Percentiles rank a stretch among this genome's conserved stretches.
Conservation (phyloP, 768 basidiomycete genomes). For the Serendipita vermifera region DNA sequence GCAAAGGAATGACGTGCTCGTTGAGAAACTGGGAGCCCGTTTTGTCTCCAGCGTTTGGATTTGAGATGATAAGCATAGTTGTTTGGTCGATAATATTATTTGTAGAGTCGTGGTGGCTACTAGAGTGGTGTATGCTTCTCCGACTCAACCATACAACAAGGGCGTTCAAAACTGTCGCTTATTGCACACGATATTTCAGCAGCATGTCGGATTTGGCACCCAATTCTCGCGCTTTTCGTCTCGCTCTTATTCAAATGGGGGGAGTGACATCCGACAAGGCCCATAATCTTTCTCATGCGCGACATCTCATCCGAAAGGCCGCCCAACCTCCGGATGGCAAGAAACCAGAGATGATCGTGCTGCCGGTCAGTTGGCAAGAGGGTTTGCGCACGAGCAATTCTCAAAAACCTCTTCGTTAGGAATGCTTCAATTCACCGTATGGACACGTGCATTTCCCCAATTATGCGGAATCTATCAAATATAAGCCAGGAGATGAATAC, state of each 20-base stretch:
- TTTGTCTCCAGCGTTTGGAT: slow-evolving; percentile 57
- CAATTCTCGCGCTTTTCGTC: slow-evolving; percentile 42
- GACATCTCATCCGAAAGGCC: slow-evolving; percentile 65
- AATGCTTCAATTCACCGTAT: slow-evolving; percentile 83
- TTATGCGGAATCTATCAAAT: slow-evolving; percentile 71
- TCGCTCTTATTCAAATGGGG: slow-evolving; percentile 89
- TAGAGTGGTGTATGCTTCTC: slow-evolving; percentile 2
- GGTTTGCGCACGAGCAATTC: not conserved
- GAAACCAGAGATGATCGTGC: slow-evolving; percentile 69
- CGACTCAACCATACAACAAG: not conserved
- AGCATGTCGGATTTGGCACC: not conserved
- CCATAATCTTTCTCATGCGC: slow-evolving; percentile 69
- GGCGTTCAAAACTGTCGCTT: not conserved
- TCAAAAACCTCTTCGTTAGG: slow-evolving; percentile 31
- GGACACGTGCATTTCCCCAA: slow-evolving; percentile 67
- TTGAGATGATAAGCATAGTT: slow-evolving; percentile 47
- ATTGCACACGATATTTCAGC: not conserved
- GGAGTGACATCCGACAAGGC: slow-evolving; percentile 53
- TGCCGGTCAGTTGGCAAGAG: slow-evolving; percentile 68
- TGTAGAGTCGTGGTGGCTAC: too few relatives aligned
- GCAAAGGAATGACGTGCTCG: slow-evolving; percentile 49
- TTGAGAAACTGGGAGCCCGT: slow-evolving; percentile 44
- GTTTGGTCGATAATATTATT: not conserved
- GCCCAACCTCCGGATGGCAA: slow-evolving; percentile 26
- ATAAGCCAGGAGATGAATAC: slow-evolving; percentile 43